Evolutionary conservation across 139 green algal species (phyloP).

Genomic region (Closterium sp.): DNA sequence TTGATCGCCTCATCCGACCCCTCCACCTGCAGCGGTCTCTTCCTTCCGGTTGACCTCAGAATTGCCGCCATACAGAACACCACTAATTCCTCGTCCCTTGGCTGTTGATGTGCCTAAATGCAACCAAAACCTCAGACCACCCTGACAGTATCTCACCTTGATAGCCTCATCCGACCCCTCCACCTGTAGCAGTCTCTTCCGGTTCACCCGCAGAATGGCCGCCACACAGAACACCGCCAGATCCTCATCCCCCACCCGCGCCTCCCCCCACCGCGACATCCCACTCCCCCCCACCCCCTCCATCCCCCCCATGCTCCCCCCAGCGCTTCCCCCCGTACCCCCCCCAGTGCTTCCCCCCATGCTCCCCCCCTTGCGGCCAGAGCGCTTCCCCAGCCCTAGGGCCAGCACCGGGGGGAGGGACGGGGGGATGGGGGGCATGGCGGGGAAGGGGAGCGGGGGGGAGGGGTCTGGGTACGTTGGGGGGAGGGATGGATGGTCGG

Average conservation of each 20-base stretch:
- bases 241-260: slow-evolving; percentile 18
- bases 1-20: slow-evolving; percentile 18
- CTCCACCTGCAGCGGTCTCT: background rate
- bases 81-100: background rate
- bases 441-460: background rate
- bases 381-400: background rate
- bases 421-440: background rate
- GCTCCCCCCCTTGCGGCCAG: background rate
- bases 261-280: background rate
- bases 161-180: slow-evolving; percentile 17
- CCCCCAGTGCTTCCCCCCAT: background rate
- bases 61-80: slow-evolving; percentile 35
- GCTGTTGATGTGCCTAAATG: background rate
- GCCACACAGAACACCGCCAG: slow-evolving; percentile 29
- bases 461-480: background rate
- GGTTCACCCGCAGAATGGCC: slow-evolving; percentile 18
- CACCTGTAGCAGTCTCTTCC: slow-evolving; percentile 14
- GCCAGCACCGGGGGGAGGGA: background rate
- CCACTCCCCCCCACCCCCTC: background rate
- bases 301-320: background rate
- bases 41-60: background rate
- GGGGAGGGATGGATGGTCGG: background rate
- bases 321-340: background rate
- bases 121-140: too few relatives aligned
- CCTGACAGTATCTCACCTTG: slow-evolving; percentile 34